phyloP scores from a whole-genome alignment of 805 yeast genomes.

The Brettanomyces custersianus region DNA sequence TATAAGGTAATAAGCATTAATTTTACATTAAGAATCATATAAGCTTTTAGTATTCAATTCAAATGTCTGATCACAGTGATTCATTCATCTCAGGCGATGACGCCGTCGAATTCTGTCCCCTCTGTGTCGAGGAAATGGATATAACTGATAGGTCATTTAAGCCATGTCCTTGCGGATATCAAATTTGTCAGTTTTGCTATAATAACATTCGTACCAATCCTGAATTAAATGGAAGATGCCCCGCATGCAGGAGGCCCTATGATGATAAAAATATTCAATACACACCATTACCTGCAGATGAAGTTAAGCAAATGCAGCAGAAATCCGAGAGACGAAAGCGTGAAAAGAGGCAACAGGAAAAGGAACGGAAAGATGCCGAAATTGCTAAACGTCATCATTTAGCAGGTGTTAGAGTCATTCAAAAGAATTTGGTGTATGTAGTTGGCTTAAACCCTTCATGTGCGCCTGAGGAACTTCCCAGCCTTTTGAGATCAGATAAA shows the following conservation, averaged over 20 bases:
- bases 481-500: conserved; percentile 76
- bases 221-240: conserved; percentile 91
- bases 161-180: conserved; percentile 99
- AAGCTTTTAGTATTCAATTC: neutral
- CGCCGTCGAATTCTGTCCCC: conserved; percentile 79
- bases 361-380: conserved; percentile 86
- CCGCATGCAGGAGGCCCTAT: conserved; percentile 91
- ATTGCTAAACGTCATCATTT: conserved; percentile 77
- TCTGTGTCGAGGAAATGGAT: conserved; percentile 97
- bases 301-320: conserved; percentile 71
- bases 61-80: conserved; percentile 29
- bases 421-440: conserved; percentile 92
- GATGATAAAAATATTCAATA: conserved; percentile 92
- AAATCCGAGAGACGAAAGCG: conserved; percentile 75
- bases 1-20: too few species aligned
- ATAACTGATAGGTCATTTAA: conserved; percentile 90
- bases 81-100: conserved; percentile 51
- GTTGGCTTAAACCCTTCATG: conserved; percentile 88
- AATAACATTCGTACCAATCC: conserved; percentile 94
- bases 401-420: conserved; percentile 97
- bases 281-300: conserved; percentile 75
- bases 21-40: too few species aligned
- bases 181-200: conserved; percentile 96
- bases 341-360: conserved; percentile 77
- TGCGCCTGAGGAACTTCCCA: conserved; percentile 77